Conservation (phyloP, 805 yeast genomes). For the Candida ficus region DNA sequence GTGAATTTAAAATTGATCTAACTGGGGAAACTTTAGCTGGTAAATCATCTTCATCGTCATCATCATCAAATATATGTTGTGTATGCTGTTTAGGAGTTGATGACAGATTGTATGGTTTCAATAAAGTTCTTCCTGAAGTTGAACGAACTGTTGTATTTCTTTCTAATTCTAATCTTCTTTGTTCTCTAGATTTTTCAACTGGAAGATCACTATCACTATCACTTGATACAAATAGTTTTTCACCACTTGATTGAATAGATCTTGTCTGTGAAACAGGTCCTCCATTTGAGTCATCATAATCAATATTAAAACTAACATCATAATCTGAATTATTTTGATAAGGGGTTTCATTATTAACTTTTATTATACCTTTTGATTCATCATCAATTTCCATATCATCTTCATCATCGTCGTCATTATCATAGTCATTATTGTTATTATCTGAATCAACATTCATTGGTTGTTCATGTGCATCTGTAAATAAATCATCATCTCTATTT, state of each 20-base stretch:
- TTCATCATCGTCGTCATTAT: conserved; percentile 7
- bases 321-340: conserved; percentile 14
- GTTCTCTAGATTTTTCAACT: conserved; percentile 9
- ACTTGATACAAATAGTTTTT: conserved; percentile 16
- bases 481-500: conserved; percentile 10
- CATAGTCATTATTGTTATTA: background rate
- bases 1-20: conserved; percentile 6
- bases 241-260: conserved; percentile 6
- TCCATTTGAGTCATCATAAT: background rate
- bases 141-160: conserved; percentile 17
- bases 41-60: background rate
- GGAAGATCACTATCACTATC: conserved; percentile 9
- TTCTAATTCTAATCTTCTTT: conserved; percentile 16
- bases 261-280: background rate
- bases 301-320: conserved; percentile 3
- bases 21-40: conserved; percentile 4
- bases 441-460: conserved; percentile 8
- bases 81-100: conserved; percentile 1
- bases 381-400: conserved; percentile 29
- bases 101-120: background rate
- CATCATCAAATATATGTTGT: background rate
- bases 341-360: conserved; percentile 10
- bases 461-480: conserved; percentile 20
- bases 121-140: background rate
- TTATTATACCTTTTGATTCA: conserved; percentile 19